Conservation (phyloP, 768 basidiomycete genomes). For the Mycena latifolia region DNA sequence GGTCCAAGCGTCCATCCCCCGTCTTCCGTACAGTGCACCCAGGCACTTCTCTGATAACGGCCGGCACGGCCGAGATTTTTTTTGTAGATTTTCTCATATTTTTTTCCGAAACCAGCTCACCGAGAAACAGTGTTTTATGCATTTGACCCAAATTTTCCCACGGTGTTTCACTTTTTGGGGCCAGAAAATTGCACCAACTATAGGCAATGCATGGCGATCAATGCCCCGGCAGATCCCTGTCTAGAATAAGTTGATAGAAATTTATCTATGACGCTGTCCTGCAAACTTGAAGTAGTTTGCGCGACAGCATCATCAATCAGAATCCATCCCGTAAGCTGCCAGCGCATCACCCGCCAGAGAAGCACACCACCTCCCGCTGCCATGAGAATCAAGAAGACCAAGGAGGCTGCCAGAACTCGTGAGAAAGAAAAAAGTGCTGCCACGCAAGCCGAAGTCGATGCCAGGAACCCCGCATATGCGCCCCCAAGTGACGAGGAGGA, state of each 20-base stretch:
- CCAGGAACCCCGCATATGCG: conserved; percentile 13
- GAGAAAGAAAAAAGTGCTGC: conserved; percentile 20
- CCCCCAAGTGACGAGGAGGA: conserved; percentile 9
- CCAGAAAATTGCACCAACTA: background rate
- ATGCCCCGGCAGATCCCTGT: background rate
- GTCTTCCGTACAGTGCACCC: conserved; percentile 35
- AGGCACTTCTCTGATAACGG: conserved; percentile 30
- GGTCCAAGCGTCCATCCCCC: too few species aligned
- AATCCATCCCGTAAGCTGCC: background rate
- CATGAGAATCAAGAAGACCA: conserved; percentile 16
- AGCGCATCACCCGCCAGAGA: background rate
- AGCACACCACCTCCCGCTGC: conserved; percentile 6
- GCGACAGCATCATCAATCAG: background rate
- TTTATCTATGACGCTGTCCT: too few species aligned
- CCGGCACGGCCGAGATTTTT: conserved; percentile 15
- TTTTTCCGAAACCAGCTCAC: conserved; percentile 21
- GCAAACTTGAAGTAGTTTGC: too few species aligned
- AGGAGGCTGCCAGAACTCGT: conserved; percentile 17
- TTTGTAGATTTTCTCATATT: conserved; percentile 28
- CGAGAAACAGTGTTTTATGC: conserved; percentile 31
- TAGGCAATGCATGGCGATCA: background rate
- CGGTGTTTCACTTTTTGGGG: conserved; percentile 31
- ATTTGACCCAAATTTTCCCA: conserved; percentile 26
- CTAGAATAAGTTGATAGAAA: too few species aligned
- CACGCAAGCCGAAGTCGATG: conserved; percentile 6